Conservation (phyloP, 176 grass and related monocot genomes). For the Lolium multiflorum region DNA sequence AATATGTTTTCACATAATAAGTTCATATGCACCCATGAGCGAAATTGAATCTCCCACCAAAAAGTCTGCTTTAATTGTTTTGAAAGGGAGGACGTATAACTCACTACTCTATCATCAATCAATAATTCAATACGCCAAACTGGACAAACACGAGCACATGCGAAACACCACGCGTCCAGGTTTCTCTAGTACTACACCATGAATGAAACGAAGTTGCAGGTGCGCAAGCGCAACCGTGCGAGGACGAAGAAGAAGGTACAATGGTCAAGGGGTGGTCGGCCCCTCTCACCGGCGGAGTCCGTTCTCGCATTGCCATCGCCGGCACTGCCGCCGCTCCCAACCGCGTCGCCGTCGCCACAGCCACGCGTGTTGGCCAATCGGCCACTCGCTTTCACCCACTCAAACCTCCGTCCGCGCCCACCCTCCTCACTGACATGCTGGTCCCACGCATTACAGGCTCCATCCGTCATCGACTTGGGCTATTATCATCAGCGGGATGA, state of each 20-base stretch:
- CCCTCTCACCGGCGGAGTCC: not conserved
- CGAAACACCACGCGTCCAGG: too few relatives aligned
- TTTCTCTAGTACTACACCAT: too few relatives aligned
- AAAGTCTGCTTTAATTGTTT: too few relatives aligned
- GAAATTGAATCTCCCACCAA: too few relatives aligned
- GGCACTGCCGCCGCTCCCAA: not conserved
- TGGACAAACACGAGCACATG: too few relatives aligned
- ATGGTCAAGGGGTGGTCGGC: not conserved
- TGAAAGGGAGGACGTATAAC: too few relatives aligned
- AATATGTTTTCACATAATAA: too few relatives aligned
- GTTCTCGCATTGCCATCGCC: not conserved
- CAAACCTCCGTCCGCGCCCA: not conserved
- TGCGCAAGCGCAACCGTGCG: not conserved
- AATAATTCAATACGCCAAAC: too few relatives aligned
- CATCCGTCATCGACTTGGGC: not conserved
- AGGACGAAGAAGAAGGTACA: not conserved
- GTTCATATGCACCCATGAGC: too few relatives aligned
- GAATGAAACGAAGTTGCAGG: not conserved
- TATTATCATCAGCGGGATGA: not conserved
- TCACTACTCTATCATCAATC: too few relatives aligned
- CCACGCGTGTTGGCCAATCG: not conserved
- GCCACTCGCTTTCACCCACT: not conserved
- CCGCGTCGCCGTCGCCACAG: not conserved
- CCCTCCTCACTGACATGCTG: not conserved
- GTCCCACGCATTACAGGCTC: not conserved